phyloP scores from a whole-genome alignment of 2,329 filamentous ascomycete species.

The Fusarium floridanum region DNA sequence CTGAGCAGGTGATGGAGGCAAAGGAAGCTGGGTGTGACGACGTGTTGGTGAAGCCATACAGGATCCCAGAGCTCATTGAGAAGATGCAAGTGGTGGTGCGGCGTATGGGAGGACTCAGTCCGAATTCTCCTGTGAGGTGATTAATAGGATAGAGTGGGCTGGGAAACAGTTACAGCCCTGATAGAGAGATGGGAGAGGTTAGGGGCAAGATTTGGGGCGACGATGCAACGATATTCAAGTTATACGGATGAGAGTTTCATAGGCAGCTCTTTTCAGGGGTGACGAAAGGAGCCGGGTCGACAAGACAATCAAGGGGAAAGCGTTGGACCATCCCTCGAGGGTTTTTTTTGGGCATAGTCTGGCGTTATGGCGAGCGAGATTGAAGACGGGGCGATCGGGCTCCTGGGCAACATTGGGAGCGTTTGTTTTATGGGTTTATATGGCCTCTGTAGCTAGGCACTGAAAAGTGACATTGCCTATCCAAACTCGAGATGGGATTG shows the following conservation, averaged over 20 bases:
- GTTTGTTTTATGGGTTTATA: conserved; percentile 2
- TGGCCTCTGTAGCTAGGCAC: not conserved
- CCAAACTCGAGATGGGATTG: not conserved
- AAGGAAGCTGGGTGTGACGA: conserved; percentile 69
- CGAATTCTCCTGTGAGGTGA: conserved; percentile 47
- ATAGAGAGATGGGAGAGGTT: not conserved
- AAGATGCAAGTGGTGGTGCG: conserved; percentile 68
- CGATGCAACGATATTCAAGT: not conserved
- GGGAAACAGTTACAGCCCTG: conserved; percentile 35
- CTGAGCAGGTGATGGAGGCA: conserved; percentile 69
- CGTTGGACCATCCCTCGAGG: not conserved
- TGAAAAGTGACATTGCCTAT: not conserved
- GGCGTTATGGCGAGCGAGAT: conserved; percentile 28
- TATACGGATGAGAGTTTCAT: not conserved
- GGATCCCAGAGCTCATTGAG: conserved; percentile 70
- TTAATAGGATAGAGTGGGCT: conserved; percentile 11
- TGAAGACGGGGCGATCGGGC: not conserved
- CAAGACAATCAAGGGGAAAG: not conserved
- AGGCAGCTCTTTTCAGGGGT: not conserved
- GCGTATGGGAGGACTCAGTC: conserved; percentile 48
- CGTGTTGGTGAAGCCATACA: conserved; percentile 80
- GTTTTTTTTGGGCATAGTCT: conserved; percentile 20
- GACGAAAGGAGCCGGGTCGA: not conserved
- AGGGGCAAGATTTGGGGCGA: not conserved
- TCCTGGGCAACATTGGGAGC: conserved; percentile 16